A percentile compares a stretch with the other conserved stretches of the same genome.
These are phyloP conservation scores for Furcasterigmium furcatum DNA, from an alignment of 2,329 filamentous ascomycete species.

Conservation along the genomic window DNA sequence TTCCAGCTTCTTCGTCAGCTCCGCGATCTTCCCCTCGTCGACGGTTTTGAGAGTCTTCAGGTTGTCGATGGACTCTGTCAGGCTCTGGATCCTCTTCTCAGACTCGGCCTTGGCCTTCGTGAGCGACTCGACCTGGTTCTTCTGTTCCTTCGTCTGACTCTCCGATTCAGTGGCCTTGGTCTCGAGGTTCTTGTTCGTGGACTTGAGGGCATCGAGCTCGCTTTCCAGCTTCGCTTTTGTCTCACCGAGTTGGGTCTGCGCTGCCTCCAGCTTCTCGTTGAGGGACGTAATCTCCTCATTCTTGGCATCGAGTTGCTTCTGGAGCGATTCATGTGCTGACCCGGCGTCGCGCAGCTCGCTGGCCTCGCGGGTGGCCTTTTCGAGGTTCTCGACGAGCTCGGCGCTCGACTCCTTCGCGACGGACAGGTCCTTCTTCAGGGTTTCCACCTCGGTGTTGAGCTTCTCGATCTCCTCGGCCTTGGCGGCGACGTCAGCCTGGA, in stretches of 20 bases:
- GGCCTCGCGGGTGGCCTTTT: constrained; percentile 64
- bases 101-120: constrained; percentile 34
- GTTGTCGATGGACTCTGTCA: constrained; percentile 38
- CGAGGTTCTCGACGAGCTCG: constrained; percentile 63
- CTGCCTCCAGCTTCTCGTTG: constrained; percentile 42
- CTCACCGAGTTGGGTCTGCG: constrained; percentile 40
- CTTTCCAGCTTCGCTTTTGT: constrained; percentile 31
- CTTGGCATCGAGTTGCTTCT: constrained; percentile 45
- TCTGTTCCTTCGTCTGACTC: constrained; percentile 21
- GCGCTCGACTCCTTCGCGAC: constrained; percentile 68
- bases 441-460: constrained; percentile 66
- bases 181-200: constrained; percentile 17
- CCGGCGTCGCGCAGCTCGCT: constrained; percentile 39
- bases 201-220: constrained; percentile 19
- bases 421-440: constrained; percentile 67
- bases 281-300: constrained; percentile 46
- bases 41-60: constrained; percentile 33
- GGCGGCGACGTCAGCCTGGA: constrained; percentile 72
- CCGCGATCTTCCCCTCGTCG: constrained; percentile 35
- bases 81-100: constrained; percentile 35
- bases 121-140: constrained; percentile 23
- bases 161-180: constrained; percentile 21
- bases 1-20: constrained; percentile 33
- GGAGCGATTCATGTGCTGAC: constrained; percentile 39
- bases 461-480: constrained; percentile 68